These are phyloP conservation scores for Acidiella bohemica DNA, from an alignment of 495 filamentous ascomycete species.

Conservation along the genomic window DNA sequence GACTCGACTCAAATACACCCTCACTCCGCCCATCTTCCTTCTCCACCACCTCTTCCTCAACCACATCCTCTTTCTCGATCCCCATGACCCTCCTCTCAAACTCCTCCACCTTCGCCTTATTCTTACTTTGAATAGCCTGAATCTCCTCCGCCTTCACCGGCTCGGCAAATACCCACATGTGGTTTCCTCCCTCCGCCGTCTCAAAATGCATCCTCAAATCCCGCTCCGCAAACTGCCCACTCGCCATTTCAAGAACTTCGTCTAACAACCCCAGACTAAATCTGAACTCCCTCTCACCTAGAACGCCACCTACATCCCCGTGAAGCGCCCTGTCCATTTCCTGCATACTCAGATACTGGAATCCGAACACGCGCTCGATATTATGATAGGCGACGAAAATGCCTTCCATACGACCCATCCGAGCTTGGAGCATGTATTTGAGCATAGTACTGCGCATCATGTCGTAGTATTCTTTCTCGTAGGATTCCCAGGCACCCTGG, in stretches of 20 bases:
- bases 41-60: conserved; percentile 15
- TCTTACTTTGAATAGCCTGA: conserved; percentile 54
- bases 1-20: too few relatives aligned
- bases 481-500: conserved; percentile 72
- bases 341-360: conserved; percentile 74
- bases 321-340: conserved; percentile 86
- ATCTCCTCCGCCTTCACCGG: conserved; percentile 64
- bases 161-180: conserved; percentile 80
- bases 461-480: conserved; percentile 89
- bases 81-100: conserved; percentile 54
- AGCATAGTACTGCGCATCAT: conserved; percentile 92
- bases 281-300: conserved; percentile 84
- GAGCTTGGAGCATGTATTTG: conserved; percentile 91
- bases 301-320: conserved; percentile 44
- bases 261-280: conserved; percentile 67
- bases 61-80: conserved; percentile 22
- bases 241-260: conserved; percentile 59
- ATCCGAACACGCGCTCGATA: conserved; percentile 86
- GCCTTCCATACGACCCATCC: conserved; percentile 95
- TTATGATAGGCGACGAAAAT: conserved; percentile 99
- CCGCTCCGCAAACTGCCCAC: conserved; percentile 52
- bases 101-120: conserved; percentile 45
- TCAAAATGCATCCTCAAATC: conserved; percentile 83
- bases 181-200: conserved; percentile 31
- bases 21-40: conserved; percentile 20